These are phyloP conservation scores for Penicillium sp. DNA, from an alignment of 2,329 filamentous ascomycete genomes.

Conservation along the genomic window DNA sequence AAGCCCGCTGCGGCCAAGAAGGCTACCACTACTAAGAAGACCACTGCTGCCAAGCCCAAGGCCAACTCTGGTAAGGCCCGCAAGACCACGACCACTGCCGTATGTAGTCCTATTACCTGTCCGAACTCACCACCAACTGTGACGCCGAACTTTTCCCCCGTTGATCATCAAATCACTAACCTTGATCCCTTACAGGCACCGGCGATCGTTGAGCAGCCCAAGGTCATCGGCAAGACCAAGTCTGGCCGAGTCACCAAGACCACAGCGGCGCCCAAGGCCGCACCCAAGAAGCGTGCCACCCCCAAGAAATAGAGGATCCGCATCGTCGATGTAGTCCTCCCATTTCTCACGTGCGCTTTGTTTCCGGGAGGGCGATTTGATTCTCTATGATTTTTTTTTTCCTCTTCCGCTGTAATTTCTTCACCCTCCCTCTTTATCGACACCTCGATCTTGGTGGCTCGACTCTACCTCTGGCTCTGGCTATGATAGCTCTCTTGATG, in stretches of 20 bases:
- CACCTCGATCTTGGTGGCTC: constrained; percentile 38
- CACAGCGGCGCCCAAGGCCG: constrained; percentile 52
- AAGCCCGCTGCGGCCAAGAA: constrained; percentile 55
- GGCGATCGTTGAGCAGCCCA: constrained; percentile 71
- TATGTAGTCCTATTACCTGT: constrained; percentile 34
- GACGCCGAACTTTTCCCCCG: not conserved
- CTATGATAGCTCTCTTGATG: constrained; percentile 7
- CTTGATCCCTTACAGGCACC: constrained; percentile 56
- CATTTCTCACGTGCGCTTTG: constrained; percentile 34
- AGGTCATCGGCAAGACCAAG: constrained; percentile 80
- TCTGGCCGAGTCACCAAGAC: constrained; percentile 81
- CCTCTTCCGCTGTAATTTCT: constrained; percentile 38
- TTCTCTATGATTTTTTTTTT: constrained; percentile 15
- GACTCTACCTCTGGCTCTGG: constrained; percentile 6
- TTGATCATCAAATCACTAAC: constrained; percentile 30
- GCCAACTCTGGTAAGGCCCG: constrained; percentile 61
- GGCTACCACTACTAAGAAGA: constrained; percentile 56
- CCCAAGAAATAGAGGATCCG: constrained; percentile 48
- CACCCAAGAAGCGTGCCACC: constrained; percentile 54
- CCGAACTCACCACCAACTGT: not conserved
- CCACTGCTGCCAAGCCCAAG: constrained; percentile 56
- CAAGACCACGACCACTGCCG: constrained; percentile 53
- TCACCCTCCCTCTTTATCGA: constrained; percentile 30
- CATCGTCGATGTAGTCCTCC: constrained; percentile 27
- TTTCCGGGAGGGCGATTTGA: constrained; percentile 23